Base-by-base conservation (phyloP, 1,284 basidiomycete genomes). In the Naganishia cerealis region DNA sequence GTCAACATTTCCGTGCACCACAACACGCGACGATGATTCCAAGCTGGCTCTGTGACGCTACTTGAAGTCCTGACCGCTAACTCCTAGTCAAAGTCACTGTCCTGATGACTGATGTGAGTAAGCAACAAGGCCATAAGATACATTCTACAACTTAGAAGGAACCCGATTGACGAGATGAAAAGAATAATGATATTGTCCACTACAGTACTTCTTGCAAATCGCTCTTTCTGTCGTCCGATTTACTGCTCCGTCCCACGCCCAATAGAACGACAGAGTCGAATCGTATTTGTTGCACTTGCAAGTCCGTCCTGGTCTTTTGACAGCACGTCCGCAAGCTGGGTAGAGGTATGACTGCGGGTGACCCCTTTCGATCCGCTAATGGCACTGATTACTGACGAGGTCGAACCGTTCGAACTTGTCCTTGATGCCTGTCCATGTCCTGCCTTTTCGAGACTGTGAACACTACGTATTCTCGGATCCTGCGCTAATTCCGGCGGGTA, bases 401-500 rank as follows among this genome's bases (percentile, higher is more conserved):
- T 63, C 24, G 52, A 63, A 29, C 39, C 61, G 50, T 39, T 40
- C 33, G 61, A 63, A 12, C 50, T 29, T 21, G 26, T 40, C 9
- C 61, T 50, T 24, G 46, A 21, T 50, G 61, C 3, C 53, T 53
- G 36, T n/a, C 48, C 10, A 50, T 15, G 36, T 29, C 0, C 50
- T 24, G 10, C 33, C 50, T n/a, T 24, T 38, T 10, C 39, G 18
- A 15, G 46, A 29, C n/a, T 50, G 38, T 10, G 5, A 13, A 15
- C 50, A 18, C n/a, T 52, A 8, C 61, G 33, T 26, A 54, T 43
- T 26, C 61, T 53, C 12, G 61, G 18, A 42, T 63, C 61, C 29
- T 54, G 52, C 38, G 61, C 61, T 16, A 63, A 40, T 26, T 63
- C 61, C 50, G n/a, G 38, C 12, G 61, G 50, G 15, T 63, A 63